Conservation (phyloP, 1,284 basidiomycete genomes). For the Stygiomarasmius scandens region DNA sequence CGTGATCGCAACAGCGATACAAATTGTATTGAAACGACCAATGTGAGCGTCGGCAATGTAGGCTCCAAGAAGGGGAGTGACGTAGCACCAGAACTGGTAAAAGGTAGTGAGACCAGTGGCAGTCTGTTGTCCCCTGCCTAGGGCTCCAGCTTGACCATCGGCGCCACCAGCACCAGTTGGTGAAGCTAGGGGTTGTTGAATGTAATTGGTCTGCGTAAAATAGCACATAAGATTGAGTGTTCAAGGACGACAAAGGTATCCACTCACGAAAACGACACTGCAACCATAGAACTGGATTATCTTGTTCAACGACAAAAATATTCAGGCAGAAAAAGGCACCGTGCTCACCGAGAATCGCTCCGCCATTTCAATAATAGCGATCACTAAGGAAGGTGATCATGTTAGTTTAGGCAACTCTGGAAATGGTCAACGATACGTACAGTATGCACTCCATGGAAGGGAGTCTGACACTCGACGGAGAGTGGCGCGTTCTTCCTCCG, state of each 20-base stretch:
- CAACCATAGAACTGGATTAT: slow-evolving; percentile 56
- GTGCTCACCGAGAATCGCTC: slow-evolving; percentile 26
- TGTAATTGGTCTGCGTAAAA: slow-evolving; percentile 64
- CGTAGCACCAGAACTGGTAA: slow-evolving; percentile 37
- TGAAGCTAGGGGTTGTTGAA: slow-evolving; percentile 71
- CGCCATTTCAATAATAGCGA: slow-evolving; percentile 71
- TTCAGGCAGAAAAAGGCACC: neutral
- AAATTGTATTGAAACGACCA: slow-evolving; percentile 15
- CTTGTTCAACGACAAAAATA: neutral
- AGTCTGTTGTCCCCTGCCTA: slow-evolving; percentile 65
- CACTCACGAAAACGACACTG: slow-evolving; percentile 64
- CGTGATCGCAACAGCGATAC: slow-evolving; percentile 11
- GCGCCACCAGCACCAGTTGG: slow-evolving; percentile 64
- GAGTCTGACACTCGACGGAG: slow-evolving; percentile 65
- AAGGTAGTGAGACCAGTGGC: slow-evolving; percentile 72
- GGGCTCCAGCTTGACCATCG: slow-evolving; percentile 67
- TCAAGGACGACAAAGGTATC: neutral
- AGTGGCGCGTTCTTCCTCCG: slow-evolving; percentile 64
- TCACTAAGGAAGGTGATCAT: slow-evolving; percentile 45
- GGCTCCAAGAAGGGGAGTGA: slow-evolving; percentile 6
- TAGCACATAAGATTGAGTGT: slow-evolving; percentile 20
- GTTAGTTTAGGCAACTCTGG: slow-evolving; percentile 17
- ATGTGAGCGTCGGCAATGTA: slow-evolving; percentile 8
- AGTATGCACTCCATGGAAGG: slow-evolving; percentile 68
- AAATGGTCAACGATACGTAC: slow-evolving; percentile 41